These are phyloP conservation scores for Botrytis fragariae DNA, from an alignment of 2,329 filamentous ascomycete species.

Conservation along the genomic window DNA sequence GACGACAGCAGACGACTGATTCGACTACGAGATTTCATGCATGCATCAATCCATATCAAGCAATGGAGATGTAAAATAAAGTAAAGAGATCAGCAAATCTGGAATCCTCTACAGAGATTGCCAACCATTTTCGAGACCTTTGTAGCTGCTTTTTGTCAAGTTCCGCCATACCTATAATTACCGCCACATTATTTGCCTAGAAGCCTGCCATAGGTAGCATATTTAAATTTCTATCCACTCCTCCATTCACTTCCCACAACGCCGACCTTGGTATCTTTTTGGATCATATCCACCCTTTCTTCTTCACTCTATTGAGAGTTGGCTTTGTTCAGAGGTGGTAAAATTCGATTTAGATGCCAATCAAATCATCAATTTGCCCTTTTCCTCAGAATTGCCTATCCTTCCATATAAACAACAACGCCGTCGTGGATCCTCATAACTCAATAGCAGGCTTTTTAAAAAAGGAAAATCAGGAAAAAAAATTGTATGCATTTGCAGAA, in stretches of 20 bases:
- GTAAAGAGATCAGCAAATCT: not conserved
- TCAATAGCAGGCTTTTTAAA: not conserved
- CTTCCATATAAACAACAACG: not conserved
- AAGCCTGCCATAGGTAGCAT: not conserved
- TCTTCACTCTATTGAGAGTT: not conserved
- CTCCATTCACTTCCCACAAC: not conserved
- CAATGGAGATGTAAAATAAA: not conserved
- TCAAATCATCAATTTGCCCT: not conserved
- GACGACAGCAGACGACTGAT: not conserved
- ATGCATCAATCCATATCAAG: conserved; percentile 3
- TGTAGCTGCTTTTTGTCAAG: not conserved
- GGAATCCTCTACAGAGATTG: not conserved
- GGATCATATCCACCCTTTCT: not conserved
- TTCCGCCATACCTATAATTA: not conserved
- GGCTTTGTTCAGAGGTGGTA: not conserved
- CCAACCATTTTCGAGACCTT: conserved; percentile 1
- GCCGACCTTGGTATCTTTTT: not conserved
- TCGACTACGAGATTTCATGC: not conserved
- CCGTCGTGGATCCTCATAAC: not conserved
- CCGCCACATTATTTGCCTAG: not conserved
- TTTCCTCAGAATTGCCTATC: not conserved
- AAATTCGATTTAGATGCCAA: not conserved
- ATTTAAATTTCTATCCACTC: not conserved
- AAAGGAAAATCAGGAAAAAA: not conserved
- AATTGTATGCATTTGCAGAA: not conserved